phyloP scores from a whole-genome alignment of 2,329 filamentous ascomycete genomes.

The Aspergillus sp. region DNA sequence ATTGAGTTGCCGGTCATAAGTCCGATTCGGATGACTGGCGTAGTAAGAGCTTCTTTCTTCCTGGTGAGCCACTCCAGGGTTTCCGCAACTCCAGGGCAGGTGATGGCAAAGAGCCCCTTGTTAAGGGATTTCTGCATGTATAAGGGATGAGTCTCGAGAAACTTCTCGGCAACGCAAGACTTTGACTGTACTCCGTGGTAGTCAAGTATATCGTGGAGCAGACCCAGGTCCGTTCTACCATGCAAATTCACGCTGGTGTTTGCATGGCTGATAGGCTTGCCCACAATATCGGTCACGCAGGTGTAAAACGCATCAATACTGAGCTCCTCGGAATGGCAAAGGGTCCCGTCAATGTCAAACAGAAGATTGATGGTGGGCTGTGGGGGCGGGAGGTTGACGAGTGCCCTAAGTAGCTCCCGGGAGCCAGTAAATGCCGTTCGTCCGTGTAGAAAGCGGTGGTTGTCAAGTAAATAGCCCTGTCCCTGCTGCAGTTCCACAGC shows the following conservation, averaged over 20 bases:
- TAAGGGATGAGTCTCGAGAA: slow-evolving; percentile 8
- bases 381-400: slow-evolving; percentile 5
- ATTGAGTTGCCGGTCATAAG: slow-evolving; percentile 15
- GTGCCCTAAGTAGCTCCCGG: slow-evolving; percentile 12
- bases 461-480: slow-evolving; percentile 15
- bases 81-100: slow-evolving; percentile 8
- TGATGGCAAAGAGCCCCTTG: slow-evolving; percentile 6
- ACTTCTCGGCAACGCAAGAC: slow-evolving; percentile 1
- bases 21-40: slow-evolving; percentile 4
- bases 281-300: slow-evolving; percentile 12
- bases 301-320: slow-evolving; percentile 17
- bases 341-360: slow-evolving; percentile 17
- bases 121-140: slow-evolving; percentile 12
- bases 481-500: slow-evolving; percentile 7
- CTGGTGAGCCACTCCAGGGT: slow-evolving; percentile 7
- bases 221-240: slow-evolving; percentile 14
- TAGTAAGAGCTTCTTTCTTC: not conserved
- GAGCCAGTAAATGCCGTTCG: slow-evolving; percentile 12
- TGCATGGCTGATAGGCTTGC: slow-evolving; percentile 13
- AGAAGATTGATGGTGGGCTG: slow-evolving; percentile 4
- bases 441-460: slow-evolving; percentile 15
- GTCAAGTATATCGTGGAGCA: slow-evolving; percentile 13
- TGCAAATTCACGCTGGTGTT: slow-evolving; percentile 15
- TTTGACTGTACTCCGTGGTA: slow-evolving; percentile 10
- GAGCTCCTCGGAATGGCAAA: slow-evolving; percentile 15